Percentiles rank a stretch among this genome's conserved stretches.
Evolutionary conservation across 2,329 filamentous ascomycete species (phyloP).

Genomic region (Ceratocystis papillata): DNA sequence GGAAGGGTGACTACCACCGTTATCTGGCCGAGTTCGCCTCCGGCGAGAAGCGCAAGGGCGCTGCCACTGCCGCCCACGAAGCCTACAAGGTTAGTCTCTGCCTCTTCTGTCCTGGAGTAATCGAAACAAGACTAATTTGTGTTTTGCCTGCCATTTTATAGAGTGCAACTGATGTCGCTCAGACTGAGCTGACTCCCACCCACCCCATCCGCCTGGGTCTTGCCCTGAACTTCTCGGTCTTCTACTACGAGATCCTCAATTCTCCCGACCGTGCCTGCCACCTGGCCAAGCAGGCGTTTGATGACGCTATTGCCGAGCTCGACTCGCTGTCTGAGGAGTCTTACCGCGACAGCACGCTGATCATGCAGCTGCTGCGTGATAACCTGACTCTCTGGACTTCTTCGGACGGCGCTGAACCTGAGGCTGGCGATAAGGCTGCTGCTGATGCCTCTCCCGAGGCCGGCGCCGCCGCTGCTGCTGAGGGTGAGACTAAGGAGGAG

Average conservation of each 20-base stretch:
- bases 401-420: conserved; percentile 72
- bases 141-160: conserved; percentile 30
- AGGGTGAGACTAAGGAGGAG: conserved; percentile 36
- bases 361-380: conserved; percentile 98
- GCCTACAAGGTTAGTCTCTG: conserved; percentile 96
- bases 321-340: conserved; percentile 96
- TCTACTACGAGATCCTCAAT: conserved; percentile 99
- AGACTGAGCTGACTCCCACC: conserved; percentile 92
- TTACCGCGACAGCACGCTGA: conserved; percentile 96
- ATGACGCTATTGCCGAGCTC: conserved; percentile 95
- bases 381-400: conserved; percentile 98
- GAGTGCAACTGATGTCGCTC: conserved; percentile 94
- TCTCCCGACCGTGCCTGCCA: conserved; percentile 96
- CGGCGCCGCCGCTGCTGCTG: conserved; percentile 28
- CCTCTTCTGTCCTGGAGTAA: conserved; percentile 38
- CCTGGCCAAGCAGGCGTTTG: conserved; percentile 97
- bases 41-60: conserved; percentile 88
- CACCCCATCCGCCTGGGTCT: conserved; percentile 97
- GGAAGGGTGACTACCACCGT: conserved; percentile 98
- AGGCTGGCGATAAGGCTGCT: conserved; percentile 51
- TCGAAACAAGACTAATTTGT: no score
- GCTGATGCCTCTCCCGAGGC: conserved; percentile 46
- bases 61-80: conserved; percentile 87
- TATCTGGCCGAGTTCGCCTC: conserved; percentile 95
- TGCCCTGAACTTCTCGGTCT: conserved; percentile 97